phyloP scores from a whole-genome alignment of 148 eudicot genomes.

The Fagopyrum esculentum region DNA sequence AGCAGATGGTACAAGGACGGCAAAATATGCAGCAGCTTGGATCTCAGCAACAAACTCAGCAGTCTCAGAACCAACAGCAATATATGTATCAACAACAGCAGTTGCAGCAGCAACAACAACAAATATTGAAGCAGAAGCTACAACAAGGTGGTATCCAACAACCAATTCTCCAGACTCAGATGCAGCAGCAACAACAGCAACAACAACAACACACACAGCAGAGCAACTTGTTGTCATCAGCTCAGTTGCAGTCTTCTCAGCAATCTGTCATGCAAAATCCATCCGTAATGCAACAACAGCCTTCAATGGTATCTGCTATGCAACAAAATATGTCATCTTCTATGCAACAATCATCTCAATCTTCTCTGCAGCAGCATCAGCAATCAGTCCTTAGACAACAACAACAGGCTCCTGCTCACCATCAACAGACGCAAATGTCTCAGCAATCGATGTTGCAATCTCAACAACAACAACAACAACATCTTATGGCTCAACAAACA shows the following conservation, averaged over 20 bases:
- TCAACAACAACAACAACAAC: conserved; percentile 35
- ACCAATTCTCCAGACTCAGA: conserved; percentile 44
- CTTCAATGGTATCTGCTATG: conserved; percentile 45
- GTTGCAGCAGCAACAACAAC: conserved; percentile 37
- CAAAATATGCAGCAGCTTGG: conserved; percentile 46
- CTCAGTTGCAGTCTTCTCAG: conserved; percentile 56
- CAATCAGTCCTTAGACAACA: conserved; percentile 28
- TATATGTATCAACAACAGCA: conserved; percentile 43
- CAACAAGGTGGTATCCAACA: conserved; percentile 54
- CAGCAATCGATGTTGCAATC: conserved; percentile 46
- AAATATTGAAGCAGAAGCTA: conserved; percentile 53
- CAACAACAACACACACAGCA: conserved; percentile 53
- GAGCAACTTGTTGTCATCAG: conserved; percentile 42
- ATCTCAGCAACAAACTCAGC: conserved; percentile 42
- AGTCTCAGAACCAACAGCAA: conserved; percentile 59
- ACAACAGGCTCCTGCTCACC: conserved; percentile 47
- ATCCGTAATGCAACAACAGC: conserved; percentile 45
- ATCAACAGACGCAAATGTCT: conserved; percentile 39
- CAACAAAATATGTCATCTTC: conserved; percentile 70
- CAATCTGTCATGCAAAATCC: conserved; percentile 71
- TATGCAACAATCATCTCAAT: conserved; percentile 60
- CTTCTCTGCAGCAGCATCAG: conserved; percentile 61
- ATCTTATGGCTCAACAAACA: conserved; percentile 50
- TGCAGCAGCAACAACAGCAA: conserved; percentile 64
- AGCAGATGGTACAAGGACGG: conserved; percentile 61